A percentile compares a stretch with the other conserved stretches of the same genome.
Evolutionary conservation across 1,284 basidiomycete genomes (phyloP).

Genomic region (Puccinia triticina): DNA sequence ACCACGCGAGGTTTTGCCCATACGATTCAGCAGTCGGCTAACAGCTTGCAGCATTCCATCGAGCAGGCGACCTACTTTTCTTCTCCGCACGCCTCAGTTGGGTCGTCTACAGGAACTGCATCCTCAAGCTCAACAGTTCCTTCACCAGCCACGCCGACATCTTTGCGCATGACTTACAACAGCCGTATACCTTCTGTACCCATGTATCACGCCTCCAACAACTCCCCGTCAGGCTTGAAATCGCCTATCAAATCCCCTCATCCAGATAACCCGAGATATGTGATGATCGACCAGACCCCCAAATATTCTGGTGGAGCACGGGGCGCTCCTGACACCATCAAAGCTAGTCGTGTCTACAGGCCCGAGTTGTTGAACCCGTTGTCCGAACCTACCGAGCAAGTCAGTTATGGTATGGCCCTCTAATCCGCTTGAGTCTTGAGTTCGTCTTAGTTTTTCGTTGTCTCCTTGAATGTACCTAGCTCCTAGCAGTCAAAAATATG

Average conservation of each 20-base stretch:
- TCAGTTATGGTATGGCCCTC: constrained; percentile 50
- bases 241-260: constrained; percentile 4
- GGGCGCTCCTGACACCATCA: constrained; percentile 9
- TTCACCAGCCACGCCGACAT: constrained; percentile 45
- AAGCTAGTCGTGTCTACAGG: neutral
- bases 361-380: constrained; percentile 5
- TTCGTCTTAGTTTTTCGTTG: neutral
- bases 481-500: neutral
- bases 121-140: constrained; percentile 38
- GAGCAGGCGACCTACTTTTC: constrained; percentile 33
- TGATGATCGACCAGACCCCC: constrained; percentile 33
- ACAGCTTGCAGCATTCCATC: constrained; percentile 4
- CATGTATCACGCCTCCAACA: neutral
- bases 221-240: constrained; percentile 14
- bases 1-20: neutral
- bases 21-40: neutral
- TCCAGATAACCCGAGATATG: constrained; percentile 13
- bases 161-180: constrained; percentile 25
- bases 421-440: neutral
- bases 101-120: constrained; percentile 41
- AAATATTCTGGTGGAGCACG: constrained; percentile 5
- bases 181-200: constrained; percentile 34
- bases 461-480: neutral
- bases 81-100: constrained; percentile 36
- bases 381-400: constrained; percentile 25